Percentiles rank a stretch among this genome's conserved stretches.
phyloP scores from a whole-genome alignment of 2,329 filamentous ascomycete genomes.

The Xylariaceae sp. region DNA sequence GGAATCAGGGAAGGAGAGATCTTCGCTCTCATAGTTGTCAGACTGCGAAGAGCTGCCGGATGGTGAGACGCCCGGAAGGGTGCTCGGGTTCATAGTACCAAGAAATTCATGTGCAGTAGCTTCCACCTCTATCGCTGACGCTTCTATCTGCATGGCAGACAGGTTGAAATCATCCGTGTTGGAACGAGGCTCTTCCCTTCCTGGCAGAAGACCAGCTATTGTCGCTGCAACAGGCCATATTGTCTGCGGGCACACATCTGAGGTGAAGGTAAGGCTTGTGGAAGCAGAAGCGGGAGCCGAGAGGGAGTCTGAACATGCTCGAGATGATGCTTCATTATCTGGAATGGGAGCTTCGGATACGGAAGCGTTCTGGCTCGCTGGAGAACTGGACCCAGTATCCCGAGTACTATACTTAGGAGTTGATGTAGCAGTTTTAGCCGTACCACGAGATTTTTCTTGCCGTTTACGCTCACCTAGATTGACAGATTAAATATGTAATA shows the following conservation, averaged over 20 bases:
- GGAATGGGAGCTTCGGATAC: background rate
- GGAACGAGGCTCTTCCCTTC: background rate
- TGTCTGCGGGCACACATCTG: background rate
- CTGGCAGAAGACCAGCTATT: background rate
- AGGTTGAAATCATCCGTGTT: background rate
- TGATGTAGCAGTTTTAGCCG: background rate
- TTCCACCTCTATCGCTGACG: background rate
- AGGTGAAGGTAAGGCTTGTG: background rate
- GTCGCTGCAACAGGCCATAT: background rate
- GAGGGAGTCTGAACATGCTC: background rate
- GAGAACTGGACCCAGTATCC: background rate
- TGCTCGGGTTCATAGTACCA: background rate
- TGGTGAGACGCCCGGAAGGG: constrained; percentile 1
- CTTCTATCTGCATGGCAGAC: background rate
- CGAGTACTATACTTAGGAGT: background rate
- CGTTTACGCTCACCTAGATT: constrained; percentile 23
- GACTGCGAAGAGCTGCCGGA: constrained; percentile 10
- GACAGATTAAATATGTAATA: background rate
- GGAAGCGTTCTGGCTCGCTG: background rate
- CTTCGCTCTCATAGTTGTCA: constrained; percentile 11
- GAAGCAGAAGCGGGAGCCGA: background rate
- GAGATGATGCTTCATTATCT: background rate
- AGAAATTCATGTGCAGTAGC: background rate
- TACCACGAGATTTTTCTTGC: constrained; percentile 7
- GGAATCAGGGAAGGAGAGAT: constrained; percentile 51